Percentiles rank a stretch among this genome's conserved stretches.
These are phyloP conservation scores for Solanum chiquidenum DNA, from an alignment of 257 asterid genomes.

Conservation along the genomic window DNA sequence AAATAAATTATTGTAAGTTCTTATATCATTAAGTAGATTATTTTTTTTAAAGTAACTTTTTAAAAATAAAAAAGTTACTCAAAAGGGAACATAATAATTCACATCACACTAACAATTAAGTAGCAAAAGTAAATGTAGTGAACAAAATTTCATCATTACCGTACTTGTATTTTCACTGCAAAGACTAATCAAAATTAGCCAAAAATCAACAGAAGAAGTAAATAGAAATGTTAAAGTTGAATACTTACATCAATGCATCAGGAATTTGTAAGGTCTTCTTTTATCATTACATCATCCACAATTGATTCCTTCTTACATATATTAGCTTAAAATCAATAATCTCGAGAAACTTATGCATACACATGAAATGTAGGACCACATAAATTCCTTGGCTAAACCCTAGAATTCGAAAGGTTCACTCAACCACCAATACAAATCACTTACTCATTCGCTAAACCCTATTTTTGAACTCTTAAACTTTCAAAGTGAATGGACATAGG, in stretches of 20 bases:
- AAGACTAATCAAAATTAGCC: neutral
- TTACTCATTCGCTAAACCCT: neutral
- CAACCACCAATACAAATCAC: neutral
- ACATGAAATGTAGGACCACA: neutral
- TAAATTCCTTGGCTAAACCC: neutral
- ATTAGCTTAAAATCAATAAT: neutral
- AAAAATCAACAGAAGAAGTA: neutral
- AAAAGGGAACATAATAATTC: no score
- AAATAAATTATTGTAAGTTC: no score
- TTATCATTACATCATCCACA: constrained; percentile 44
- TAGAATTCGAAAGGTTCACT: neutral
- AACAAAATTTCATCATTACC: no score
- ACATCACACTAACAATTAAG: no score
- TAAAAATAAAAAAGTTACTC: no score
- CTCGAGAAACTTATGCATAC: neutral
- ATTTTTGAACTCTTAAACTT: neutral
- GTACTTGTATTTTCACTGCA: constrained; percentile 49
- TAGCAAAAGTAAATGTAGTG: no score
- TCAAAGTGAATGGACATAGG: neutral
- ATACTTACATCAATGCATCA: constrained; percentile 52
- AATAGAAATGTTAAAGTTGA: neutral
- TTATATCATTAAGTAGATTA: no score
- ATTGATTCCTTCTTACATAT: constrained; percentile 5
- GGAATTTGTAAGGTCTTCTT: constrained; percentile 30
- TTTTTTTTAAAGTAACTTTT: no score